phyloP scores from a whole-genome alignment of 2,329 filamentous ascomycete genomes.

The Dothidotthia symphoricarpi region DNA sequence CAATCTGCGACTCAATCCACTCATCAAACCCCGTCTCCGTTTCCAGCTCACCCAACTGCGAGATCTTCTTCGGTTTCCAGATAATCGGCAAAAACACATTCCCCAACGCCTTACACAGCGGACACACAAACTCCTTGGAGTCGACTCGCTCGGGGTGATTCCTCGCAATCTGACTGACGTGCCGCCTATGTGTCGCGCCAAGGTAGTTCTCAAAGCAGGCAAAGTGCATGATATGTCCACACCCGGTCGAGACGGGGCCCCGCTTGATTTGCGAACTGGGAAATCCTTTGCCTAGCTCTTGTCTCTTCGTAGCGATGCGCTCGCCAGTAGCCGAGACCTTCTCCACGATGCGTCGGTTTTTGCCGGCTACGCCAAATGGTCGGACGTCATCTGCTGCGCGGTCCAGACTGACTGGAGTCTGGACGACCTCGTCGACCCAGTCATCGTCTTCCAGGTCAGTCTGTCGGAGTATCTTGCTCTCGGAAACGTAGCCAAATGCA shows the following conservation, averaged over 20 bases:
- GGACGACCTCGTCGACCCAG: slow-evolving; percentile 77
- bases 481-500: slow-evolving; percentile 84
- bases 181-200: slow-evolving; percentile 76
- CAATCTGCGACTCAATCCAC: slow-evolving; percentile 63
- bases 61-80: slow-evolving; percentile 89
- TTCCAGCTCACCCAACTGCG: slow-evolving; percentile 71
- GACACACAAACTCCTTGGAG: slow-evolving; percentile 89
- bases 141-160: slow-evolving; percentile 83
- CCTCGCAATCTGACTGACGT: slow-evolving; percentile 87
- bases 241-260: slow-evolving; percentile 84
- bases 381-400: slow-evolving; percentile 77
- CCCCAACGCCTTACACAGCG: slow-evolving; percentile 91
- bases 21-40: slow-evolving; percentile 60
- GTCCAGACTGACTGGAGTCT: slow-evolving; percentile 79
- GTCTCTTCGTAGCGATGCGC: slow-evolving; percentile 69
- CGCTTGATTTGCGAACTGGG: slow-evolving; percentile 63
- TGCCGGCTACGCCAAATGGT: slow-evolving; percentile 85
- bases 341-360: slow-evolving; percentile 74
- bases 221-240: slow-evolving; percentile 98
- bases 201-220: slow-evolving; percentile 92
- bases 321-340: slow-evolving; percentile 74
- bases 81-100: slow-evolving; percentile 93
- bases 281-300: slow-evolving; percentile 87
- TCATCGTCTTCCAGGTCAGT: slow-evolving; percentile 80
- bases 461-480: slow-evolving; percentile 82